A percentile compares a stretch with the other conserved stretches of the same genome.
Evolutionary conservation across 2,329 filamentous ascomycete species (phyloP).

Genomic region (Fusarium sp.): DNA sequence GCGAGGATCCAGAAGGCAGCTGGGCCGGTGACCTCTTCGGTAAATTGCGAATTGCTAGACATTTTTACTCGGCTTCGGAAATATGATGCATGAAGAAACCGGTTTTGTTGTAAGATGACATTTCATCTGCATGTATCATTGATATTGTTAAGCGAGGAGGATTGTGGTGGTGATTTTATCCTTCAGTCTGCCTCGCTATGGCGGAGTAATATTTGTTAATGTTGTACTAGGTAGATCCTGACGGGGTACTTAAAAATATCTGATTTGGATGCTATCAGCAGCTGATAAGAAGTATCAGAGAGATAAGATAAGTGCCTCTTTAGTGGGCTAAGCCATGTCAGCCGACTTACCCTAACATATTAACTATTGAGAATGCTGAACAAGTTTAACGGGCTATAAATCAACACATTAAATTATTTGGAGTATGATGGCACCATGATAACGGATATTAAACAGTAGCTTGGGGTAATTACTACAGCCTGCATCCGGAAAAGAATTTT

Average conservation of each 20-base stretch:
- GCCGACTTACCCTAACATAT: neutral
- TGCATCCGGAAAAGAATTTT: too few species aligned
- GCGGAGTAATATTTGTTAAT: neutral
- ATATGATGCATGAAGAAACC: accelerated
- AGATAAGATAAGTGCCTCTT: neutral
- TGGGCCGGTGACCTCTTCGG: slow-evolving; percentile 14
- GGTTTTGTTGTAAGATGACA: neutral
- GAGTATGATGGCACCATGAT: too few species aligned
- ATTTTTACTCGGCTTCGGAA: neutral
- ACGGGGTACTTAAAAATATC: accelerated
- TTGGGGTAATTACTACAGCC: too few species aligned
- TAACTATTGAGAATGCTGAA: too few species aligned
- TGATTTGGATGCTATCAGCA: accelerated
- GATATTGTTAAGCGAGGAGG: neutral
- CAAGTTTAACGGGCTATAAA: neutral
- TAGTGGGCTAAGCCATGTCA: neutral
- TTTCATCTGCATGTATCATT: neutral
- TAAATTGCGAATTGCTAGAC: accelerated
- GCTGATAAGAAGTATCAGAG: neutral
- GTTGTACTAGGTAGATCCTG: neutral
- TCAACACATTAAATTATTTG: too few species aligned
- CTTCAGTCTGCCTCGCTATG: neutral
- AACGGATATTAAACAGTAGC: too few species aligned
- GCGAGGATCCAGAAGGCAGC: slow-evolving; percentile 17
- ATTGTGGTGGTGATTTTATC: neutral